Percentiles rank a stretch among this genome's conserved stretches.
Evolutionary conservation across 164 flowering plant genomes (phyloP).

Genomic region (Magnolia changhungtana): DNA sequence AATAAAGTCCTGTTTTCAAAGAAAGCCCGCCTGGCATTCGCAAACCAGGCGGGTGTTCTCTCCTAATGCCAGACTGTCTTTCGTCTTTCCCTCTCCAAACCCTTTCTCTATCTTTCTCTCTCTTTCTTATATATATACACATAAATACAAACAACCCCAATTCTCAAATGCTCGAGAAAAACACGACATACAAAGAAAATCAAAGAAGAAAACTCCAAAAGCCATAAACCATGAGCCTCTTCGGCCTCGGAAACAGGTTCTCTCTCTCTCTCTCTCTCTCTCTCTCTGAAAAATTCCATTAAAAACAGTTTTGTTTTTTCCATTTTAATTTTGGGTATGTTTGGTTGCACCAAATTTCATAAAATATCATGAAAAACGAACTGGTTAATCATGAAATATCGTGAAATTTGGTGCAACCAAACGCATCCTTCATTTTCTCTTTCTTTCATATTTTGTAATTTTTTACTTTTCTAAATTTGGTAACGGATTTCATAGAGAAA

Average conservation of each 20-base stretch:
- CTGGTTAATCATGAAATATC: too few species aligned
- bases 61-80: constrained; percentile 4
- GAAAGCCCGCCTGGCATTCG: constrained; percentile 5
- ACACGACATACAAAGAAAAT: neutral
- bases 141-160: neutral
- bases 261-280: neutral
- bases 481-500: too few species aligned
- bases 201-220: neutral
- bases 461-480: too few species aligned
- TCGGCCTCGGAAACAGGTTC: constrained; percentile 64
- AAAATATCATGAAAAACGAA: too few species aligned
- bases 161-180: neutral
- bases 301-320: neutral
- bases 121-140: neutral
- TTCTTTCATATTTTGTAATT: too few species aligned
- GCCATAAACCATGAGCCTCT: constrained; percentile 44
- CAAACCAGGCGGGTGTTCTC: constrained; percentile 2
- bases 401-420: neutral
- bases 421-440: neutral
- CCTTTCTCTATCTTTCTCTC: neutral
- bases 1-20: neutral
- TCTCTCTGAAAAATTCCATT: neutral
- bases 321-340: neutral
- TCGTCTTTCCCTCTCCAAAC: neutral
- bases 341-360: too few species aligned